These are phyloP conservation scores for Leucoagaricus sp. DNA, from an alignment of 1,284 basidiomycete genomes.

Conservation along the genomic window DNA sequence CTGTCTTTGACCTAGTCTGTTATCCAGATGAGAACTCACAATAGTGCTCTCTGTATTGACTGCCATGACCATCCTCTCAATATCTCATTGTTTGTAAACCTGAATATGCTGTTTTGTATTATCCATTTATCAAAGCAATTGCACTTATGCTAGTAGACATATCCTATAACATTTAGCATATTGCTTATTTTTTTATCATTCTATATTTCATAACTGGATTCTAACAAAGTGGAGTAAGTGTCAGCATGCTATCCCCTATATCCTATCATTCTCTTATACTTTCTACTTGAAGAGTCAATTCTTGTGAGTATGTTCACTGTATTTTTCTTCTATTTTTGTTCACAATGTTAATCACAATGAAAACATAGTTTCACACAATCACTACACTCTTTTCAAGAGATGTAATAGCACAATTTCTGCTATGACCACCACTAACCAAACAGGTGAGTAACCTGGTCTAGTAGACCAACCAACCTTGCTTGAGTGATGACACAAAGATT, in stretches of 20 bases:
- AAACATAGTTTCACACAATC: conserved; percentile 52
- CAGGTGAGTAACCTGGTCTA: conserved; percentile 27
- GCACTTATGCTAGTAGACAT: conserved; percentile 74
- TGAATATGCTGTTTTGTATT: conserved; percentile 60
- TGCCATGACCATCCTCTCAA: conserved; percentile 70
- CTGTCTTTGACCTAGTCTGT: no score
- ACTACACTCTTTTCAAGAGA: conserved; percentile 46
- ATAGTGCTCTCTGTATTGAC: conserved; percentile 54
- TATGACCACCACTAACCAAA: conserved; percentile 50
- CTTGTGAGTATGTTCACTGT: conserved; percentile 61
- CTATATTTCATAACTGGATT: conserved; percentile 70
- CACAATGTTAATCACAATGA: conserved; percentile 48
- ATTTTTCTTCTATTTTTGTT: conserved; percentile 50
- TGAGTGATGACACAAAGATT: conserved; percentile 38
- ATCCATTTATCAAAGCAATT: conserved; percentile 65
- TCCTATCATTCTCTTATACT: not conserved
- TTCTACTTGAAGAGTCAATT: conserved; percentile 42
- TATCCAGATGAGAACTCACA: not conserved
- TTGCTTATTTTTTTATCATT: conserved; percentile 52
- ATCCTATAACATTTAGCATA: conserved; percentile 60
- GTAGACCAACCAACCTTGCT: conserved; percentile 16
- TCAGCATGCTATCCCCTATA: not conserved
- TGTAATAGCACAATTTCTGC: conserved; percentile 49
- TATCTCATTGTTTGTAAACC: conserved; percentile 72
- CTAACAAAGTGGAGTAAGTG: conserved; percentile 40